A percentile compares a stretch with the other conserved stretches of the same genome.
These are phyloP conservation scores for Parafenestella ontariensis DNA, from an alignment of 2,329 filamentous ascomycete genomes.

Conservation along the genomic window DNA sequence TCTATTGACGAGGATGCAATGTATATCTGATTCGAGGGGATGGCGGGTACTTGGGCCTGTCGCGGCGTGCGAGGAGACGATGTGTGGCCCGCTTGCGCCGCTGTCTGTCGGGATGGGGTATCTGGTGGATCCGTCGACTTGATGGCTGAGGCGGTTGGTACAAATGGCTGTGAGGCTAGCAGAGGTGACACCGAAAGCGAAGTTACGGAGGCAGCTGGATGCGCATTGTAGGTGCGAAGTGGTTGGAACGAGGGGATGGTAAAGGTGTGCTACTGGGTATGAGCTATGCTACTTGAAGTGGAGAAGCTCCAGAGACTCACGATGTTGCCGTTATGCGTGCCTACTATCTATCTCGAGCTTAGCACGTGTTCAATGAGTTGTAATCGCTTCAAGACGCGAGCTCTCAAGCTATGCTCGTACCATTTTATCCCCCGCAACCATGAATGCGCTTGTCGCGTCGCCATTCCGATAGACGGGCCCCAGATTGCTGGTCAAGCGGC, in stretches of 20 bases:
- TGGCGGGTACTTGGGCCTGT: conserved; percentile 70
- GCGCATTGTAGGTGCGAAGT: conserved; percentile 87
- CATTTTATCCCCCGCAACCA: conserved; percentile 97
- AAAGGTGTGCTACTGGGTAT: conserved; percentile 73
- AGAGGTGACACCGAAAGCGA: conserved; percentile 89
- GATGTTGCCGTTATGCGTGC: conserved; percentile 96
- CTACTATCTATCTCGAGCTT: conserved; percentile 70
- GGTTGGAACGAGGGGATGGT: conserved; percentile 82
- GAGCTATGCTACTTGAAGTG: conserved; percentile 8
- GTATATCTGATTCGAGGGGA: conserved; percentile 87
- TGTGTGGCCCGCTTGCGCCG: conserved; percentile 38
- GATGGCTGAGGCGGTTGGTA: conserved; percentile 25
- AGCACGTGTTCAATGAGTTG: conserved; percentile 70
- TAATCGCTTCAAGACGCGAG: conserved; percentile 13
- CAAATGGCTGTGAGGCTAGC: conserved; percentile 62
- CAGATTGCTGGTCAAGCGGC: conserved; percentile 81
- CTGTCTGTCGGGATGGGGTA: conserved; percentile 50
- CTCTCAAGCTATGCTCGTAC: conserved; percentile 57
- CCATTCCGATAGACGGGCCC: conserved; percentile 88
- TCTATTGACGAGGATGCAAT: conserved; percentile 95
- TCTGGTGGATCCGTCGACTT: conserved; percentile 40
- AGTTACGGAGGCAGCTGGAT: conserved; percentile 84
- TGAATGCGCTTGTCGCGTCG: conserved; percentile 89
- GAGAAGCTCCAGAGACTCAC: conserved; percentile 61
- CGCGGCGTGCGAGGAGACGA: conserved; percentile 62